Evolutionary conservation across 2,329 filamentous ascomycete species (phyloP), one percentile per base, ranked within the genome.

Genomic region (Sclerotinia minor): DNA sequence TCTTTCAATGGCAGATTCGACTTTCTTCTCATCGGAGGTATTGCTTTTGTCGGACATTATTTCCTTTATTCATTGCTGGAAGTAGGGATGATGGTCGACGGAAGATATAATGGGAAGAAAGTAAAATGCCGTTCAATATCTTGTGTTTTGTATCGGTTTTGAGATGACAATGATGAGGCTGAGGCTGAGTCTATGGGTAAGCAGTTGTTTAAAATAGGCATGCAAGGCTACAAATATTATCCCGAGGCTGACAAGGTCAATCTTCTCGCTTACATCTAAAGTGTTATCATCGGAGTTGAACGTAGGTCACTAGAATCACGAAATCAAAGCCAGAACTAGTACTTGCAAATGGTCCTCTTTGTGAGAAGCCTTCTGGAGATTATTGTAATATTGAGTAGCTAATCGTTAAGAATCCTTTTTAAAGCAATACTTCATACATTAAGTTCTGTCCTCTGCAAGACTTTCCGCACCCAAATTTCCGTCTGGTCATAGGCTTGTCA

Each of bases 51-150:
- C 11, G 19, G 32, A 55, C 53, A 55, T 38, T 0, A 38, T 24
- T 2, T 9, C 9, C 29, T 54, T 6, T 0, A 6, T 13, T 7
- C 0, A 0, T 54, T 13, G 6, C 9, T 5, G 5, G 9, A 0
- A 35, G 15, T 1, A 6, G 2, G 19, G 19, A 35, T 15, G 52
- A 21, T 29, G 50, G 15, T 29, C 29, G 50, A 53, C 15, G 26
- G 13, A 35, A 35, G 19, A 11, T 47, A 15, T n/a, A 21, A 47
- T 35, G 32, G 5, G 26, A 5, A n/a, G 35, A 9, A 11, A 17
- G 17, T 47, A 15, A 21, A n/a, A 47, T 9, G 21, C 19, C 45
- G 45, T 47, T 19, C 45, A n/a, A 47, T 47, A 7, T 47, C 45
- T 47, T 47, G 17, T 47, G 44, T 47, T 6, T 47, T 47, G 44